phyloP scores from a whole-genome alignment of 345 rosid species.

The Isatis tinctoria region DNA sequence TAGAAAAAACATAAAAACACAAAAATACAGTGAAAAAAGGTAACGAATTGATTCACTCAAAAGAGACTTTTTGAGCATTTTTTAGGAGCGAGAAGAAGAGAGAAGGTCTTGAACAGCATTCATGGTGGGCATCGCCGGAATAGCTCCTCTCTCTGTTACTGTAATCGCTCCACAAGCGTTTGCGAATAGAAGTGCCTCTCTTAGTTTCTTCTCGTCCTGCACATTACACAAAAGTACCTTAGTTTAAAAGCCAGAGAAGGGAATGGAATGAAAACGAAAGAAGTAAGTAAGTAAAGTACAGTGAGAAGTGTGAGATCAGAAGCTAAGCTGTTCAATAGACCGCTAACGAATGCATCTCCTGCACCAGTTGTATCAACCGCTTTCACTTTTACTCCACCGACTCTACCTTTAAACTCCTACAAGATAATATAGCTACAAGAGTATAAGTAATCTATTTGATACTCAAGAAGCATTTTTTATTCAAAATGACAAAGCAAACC shows the following conservation, averaged over 20 bases:
- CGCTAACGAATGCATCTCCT: constrained; percentile 82
- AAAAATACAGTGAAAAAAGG: neutral
- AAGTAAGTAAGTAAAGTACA: constrained; percentile 35
- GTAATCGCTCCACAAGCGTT: constrained; percentile 88
- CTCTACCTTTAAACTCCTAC: constrained; percentile 71
- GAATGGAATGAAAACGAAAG: neutral
- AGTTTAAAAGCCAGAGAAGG: neutral
- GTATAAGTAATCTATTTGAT: neutral
- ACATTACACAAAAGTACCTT: neutral
- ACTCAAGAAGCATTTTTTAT: neutral
- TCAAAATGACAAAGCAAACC: constrained; percentile 32
- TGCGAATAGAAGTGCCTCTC: constrained; percentile 72
- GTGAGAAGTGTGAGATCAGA: constrained; percentile 43
- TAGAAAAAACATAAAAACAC: neutral
- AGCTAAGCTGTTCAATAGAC: constrained; percentile 57
- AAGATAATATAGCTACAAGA: neutral
- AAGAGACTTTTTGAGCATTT: neutral
- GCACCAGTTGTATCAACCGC: constrained; percentile 85
- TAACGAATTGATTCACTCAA: neutral
- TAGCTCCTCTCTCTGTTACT: constrained; percentile 89
- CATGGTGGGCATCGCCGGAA: constrained; percentile 84
- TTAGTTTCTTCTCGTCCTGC: constrained; percentile 78
- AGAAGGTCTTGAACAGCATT: constrained; percentile 56
- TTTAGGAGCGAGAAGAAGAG: constrained; percentile 12
- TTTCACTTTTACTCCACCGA: constrained; percentile 59